These are phyloP conservation scores for Hypoxylon sp. DNA, from an alignment of 2,329 filamentous ascomycete species.

Conservation along the genomic window DNA sequence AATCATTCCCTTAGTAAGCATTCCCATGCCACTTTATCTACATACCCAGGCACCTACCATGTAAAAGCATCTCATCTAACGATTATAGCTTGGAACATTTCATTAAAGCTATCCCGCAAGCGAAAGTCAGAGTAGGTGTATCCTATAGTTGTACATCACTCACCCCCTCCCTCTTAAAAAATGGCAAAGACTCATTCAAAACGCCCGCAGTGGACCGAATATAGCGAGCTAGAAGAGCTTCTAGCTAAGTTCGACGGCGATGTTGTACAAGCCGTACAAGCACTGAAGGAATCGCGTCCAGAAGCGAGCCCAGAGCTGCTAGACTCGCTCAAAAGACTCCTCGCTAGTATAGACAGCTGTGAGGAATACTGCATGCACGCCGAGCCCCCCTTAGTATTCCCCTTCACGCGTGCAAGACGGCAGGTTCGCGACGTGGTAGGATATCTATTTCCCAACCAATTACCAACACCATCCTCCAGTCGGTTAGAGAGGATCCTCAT, in stretches of 20 bases:
- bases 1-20: slow-evolving; percentile 52
- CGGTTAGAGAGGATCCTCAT: not conserved
- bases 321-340: slow-evolving; percentile 40
- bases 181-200: slow-evolving; percentile 6
- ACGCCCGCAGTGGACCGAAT: slow-evolving; percentile 40
- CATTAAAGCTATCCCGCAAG: slow-evolving; percentile 37
- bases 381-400: slow-evolving; percentile 43
- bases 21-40: not conserved
- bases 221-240: slow-evolving; percentile 43
- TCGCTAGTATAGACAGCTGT: slow-evolving; percentile 46
- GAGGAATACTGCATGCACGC: slow-evolving; percentile 46
- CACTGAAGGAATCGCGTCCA: slow-evolving; percentile 55
- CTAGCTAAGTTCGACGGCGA: slow-evolving; percentile 55
- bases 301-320: slow-evolving; percentile 42
- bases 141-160: not conserved
- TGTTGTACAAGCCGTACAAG: slow-evolving; percentile 57
- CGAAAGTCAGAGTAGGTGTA: slow-evolving; percentile 28
- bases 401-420: slow-evolving; percentile 51
- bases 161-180: not conserved
- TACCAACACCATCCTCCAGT: not conserved
- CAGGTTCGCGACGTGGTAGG: slow-evolving; percentile 53
- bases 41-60: not conserved
- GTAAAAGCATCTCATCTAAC: slow-evolving; percentile 1
- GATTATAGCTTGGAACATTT: slow-evolving; percentile 50
- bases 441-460: slow-evolving; percentile 47